A percentile compares a stretch with the other conserved stretches of the same genome.
Conservation (phyloP, 2,329 filamentous ascomycete genomes). For the Boeremia exigua region DNA sequence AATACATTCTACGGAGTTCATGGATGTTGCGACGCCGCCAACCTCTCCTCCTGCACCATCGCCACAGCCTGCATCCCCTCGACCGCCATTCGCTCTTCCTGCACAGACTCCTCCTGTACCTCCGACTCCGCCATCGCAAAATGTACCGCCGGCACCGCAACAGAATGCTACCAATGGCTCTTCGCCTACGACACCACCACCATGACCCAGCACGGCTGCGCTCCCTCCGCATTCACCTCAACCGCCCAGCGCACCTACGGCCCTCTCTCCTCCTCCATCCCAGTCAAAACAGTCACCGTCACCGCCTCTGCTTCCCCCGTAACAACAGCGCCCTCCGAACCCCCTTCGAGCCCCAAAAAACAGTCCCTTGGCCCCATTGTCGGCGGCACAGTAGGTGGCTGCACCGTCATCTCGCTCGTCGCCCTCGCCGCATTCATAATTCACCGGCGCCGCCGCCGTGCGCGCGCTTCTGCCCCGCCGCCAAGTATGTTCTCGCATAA, state of each 20-base stretch:
- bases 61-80: conserved; percentile 41
- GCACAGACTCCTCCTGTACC: conserved; percentile 34
- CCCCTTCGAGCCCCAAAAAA: conserved; percentile 7
- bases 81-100: conserved; percentile 31
- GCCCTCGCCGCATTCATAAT: conserved; percentile 30
- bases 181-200: conserved; percentile 33
- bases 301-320: not conserved
- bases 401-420: conserved; percentile 33
- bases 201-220: conserved; percentile 44
- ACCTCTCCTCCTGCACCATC: conserved; percentile 33
- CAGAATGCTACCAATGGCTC: conserved; percentile 38
- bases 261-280: not conserved
- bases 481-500: not conserved
- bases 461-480: not conserved
- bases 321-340: not conserved
- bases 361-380: conserved; percentile 38
- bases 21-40: conserved; percentile 40
- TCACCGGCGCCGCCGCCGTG: conserved; percentile 21
- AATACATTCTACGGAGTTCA: conserved; percentile 40
- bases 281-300: conserved; percentile 9
- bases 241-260: conserved; percentile 23
- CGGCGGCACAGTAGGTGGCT: conserved; percentile 42
- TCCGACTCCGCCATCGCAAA: conserved; percentile 34
- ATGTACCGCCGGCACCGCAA: conserved; percentile 32
- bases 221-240: conserved; percentile 23